A percentile compares a stretch with the other conserved stretches of the same genome.
These are phyloP conservation scores for Filosporella fistucella DNA, from an alignment of 495 filamentous ascomycete genomes.

Conservation along the genomic window DNA sequence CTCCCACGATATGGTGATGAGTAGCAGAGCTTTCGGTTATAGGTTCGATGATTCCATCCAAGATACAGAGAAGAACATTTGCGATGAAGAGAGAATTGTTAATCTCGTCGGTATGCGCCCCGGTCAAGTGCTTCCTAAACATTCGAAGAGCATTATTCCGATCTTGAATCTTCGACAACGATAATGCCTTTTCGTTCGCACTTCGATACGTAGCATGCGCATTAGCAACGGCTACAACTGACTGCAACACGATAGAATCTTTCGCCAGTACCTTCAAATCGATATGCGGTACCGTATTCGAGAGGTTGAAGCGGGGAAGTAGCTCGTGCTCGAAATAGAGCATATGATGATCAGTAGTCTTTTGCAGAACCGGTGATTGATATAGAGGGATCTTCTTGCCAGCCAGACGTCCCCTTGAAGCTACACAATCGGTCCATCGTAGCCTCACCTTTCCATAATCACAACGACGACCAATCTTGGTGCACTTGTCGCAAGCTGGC, in stretches of 20 bases:
- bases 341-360: slow-evolving; percentile 22
- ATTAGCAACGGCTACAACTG: slow-evolving; percentile 27
- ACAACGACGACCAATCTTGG: slow-evolving; percentile 28
- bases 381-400: slow-evolving; percentile 28
- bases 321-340: slow-evolving; percentile 29
- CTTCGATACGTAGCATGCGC: slow-evolving; percentile 26
- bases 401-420: slow-evolving; percentile 26
- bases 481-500: slow-evolving; percentile 29
- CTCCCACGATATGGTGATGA: slow-evolving; percentile 31
- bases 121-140: slow-evolving; percentile 24
- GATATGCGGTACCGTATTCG: slow-evolving; percentile 20
- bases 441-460: slow-evolving; percentile 32
- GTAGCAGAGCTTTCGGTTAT: slow-evolving; percentile 29
- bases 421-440: slow-evolving; percentile 29
- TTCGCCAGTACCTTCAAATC: slow-evolving; percentile 22
- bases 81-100: slow-evolving; percentile 28
- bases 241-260: slow-evolving; percentile 25
- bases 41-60: slow-evolving; percentile 34
- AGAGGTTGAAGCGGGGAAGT: slow-evolving; percentile 26
- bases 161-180: slow-evolving; percentile 27
- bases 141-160: slow-evolving; percentile 28
- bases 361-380: slow-evolving; percentile 13
- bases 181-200: slow-evolving; percentile 18
- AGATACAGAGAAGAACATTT: slow-evolving; percentile 34
- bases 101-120: slow-evolving; percentile 12